These are phyloP conservation scores for Lentinula raphanica DNA, from an alignment of 768 basidiomycete species.

Conservation along the genomic window DNA sequence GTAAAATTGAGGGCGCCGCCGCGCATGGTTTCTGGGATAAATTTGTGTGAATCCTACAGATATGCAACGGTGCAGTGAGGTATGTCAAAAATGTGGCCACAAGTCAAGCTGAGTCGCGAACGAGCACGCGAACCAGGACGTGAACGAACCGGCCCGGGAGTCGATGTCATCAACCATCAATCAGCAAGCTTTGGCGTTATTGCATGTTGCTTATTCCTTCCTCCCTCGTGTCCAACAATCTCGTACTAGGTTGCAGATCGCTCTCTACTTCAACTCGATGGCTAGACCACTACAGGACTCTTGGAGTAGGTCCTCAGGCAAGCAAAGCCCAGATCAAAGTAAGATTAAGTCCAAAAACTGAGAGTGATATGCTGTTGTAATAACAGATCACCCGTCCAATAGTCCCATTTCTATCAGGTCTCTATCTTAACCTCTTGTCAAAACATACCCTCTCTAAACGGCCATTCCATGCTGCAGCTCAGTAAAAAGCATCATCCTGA, in stretches of 20 bases:
- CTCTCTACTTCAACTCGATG: constrained; percentile 21
- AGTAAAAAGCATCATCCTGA: constrained; percentile 47
- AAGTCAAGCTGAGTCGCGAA: background rate
- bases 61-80: background rate
- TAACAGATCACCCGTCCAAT: background rate
- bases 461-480: constrained; percentile 9
- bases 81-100: background rate
- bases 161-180: background rate
- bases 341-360: background rate
- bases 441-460: background rate
- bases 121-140: background rate
- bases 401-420: constrained; percentile 42
- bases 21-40: background rate
- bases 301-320: constrained; percentile 32
- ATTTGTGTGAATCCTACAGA: background rate
- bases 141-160: background rate
- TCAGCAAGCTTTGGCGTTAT: background rate
- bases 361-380: background rate
- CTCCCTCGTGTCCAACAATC: background rate
- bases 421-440: background rate
- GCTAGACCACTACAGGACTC: constrained; percentile 33
- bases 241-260: background rate
- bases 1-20: background rate
- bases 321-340: constrained; percentile 42
- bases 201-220: background rate